phyloP scores from a whole-genome alignment of 1,284 basidiomycete species.

The Peniophora sp. region DNA sequence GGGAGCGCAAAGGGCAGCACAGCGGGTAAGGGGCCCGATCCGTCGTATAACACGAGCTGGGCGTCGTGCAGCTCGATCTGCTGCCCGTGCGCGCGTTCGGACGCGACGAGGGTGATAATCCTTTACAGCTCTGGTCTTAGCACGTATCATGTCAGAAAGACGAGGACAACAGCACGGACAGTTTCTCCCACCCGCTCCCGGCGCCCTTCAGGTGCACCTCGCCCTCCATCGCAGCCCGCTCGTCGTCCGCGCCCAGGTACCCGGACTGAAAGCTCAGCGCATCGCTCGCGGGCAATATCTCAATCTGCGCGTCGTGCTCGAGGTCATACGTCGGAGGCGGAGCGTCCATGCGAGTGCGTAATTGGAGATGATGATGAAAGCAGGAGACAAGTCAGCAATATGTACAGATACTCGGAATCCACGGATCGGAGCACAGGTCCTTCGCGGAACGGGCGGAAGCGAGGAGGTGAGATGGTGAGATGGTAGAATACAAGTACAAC shows the following conservation, averaged over 20 bases:
- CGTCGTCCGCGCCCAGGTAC: constrained; percentile 69
- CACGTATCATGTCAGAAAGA: not conserved
- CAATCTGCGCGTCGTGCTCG: constrained; percentile 38
- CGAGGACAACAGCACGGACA: constrained; percentile 40
- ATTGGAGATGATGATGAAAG: constrained; percentile 5
- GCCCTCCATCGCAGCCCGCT: constrained; percentile 73
- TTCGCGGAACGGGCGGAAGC: no score
- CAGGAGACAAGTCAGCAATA: not conserved
- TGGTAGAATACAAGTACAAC: no score
- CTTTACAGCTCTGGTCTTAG: constrained; percentile 27
- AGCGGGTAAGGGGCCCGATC: constrained; percentile 38
- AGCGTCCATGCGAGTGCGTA: not conserved
- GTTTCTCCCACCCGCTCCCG: constrained; percentile 49
- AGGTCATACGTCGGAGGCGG: constrained; percentile 34
- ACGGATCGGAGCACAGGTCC: not conserved
- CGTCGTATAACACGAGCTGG: constrained; percentile 41
- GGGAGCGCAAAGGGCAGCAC: constrained; percentile 72
- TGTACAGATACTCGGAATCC: no score
- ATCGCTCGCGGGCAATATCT: constrained; percentile 59
- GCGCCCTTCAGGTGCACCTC: constrained; percentile 74
- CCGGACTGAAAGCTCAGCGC: constrained; percentile 73
- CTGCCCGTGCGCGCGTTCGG: constrained; percentile 49
- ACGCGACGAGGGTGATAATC: constrained; percentile 55
- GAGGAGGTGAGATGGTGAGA: no score
- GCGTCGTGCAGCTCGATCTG: constrained; percentile 58